Conservation (phyloP, 2,329 filamentous ascomycete genomes). For the Apiospora saccharicola region DNA sequence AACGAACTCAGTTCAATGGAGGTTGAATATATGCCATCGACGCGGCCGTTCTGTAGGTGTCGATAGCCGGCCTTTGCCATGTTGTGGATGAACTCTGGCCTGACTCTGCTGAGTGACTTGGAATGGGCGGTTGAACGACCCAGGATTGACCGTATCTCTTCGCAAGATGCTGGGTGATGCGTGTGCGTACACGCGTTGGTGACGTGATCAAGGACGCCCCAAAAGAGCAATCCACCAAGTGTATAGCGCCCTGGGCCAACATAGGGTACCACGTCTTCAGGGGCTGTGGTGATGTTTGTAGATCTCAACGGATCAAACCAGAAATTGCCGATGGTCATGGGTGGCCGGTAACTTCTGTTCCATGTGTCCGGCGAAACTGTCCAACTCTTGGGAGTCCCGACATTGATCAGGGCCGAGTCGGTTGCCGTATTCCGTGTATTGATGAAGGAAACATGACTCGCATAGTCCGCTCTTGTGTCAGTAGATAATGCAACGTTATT, state of each 20-base stretch:
- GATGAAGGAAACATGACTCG: neutral
- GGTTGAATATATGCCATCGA: conserved; percentile 20
- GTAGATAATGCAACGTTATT: neutral
- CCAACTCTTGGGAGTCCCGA: neutral
- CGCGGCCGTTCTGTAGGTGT: conserved; percentile 33
- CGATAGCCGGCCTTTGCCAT: conserved; percentile 36
- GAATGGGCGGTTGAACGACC: conserved; percentile 31
- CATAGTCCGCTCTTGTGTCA: neutral
- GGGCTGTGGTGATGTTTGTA: conserved; percentile 31
- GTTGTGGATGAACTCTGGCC: conserved; percentile 32
- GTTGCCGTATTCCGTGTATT: too few relatives aligned
- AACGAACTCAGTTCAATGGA: conserved; percentile 26
- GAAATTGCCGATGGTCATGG: conserved; percentile 30
- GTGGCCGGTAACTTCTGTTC: neutral
- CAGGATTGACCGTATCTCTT: conserved; percentile 15
- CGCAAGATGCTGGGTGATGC: conserved; percentile 27
- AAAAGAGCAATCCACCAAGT: conserved; percentile 39
- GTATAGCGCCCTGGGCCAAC: conserved; percentile 37
- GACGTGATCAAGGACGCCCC: conserved; percentile 37
- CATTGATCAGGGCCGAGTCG: neutral
- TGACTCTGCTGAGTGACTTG: conserved; percentile 28
- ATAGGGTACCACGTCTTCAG: conserved; percentile 35
- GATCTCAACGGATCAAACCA: conserved; percentile 36
- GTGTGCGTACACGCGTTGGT: conserved; percentile 30
- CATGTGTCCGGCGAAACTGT: neutral